A percentile compares a stretch with the other conserved stretches of the same genome.
These are phyloP conservation scores for Rauvolfia tetraphylla DNA, from an alignment of 257 asterid species.

Conservation along the genomic window DNA sequence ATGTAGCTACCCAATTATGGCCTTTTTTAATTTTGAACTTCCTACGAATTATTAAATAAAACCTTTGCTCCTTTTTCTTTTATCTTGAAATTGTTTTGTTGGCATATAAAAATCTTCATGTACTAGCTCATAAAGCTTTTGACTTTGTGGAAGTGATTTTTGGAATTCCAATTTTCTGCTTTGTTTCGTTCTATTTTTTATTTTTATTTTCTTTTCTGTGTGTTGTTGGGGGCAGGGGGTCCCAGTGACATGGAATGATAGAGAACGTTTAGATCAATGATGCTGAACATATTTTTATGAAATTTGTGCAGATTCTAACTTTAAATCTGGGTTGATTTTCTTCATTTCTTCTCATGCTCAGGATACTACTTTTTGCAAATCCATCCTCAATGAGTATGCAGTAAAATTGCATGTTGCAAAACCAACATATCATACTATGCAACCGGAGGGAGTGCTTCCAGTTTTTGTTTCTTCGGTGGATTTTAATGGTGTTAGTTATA, in stretches of 20 bases:
- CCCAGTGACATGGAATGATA: neutral
- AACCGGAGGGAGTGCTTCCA: slow-evolving; percentile 24
- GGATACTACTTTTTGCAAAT: slow-evolving; percentile 53
- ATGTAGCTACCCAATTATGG: neutral
- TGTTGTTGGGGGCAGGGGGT: no score
- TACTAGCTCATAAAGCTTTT: neutral
- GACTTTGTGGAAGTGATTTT: neutral
- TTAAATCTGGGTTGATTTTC: neutral
- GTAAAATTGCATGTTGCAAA: slow-evolving; percentile 28
- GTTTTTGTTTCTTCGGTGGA: slow-evolving; percentile 37
- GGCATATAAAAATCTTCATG: neutral
- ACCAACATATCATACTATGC: slow-evolving; percentile 40
- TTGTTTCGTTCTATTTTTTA: no score
- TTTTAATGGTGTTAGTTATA: slow-evolving; percentile 37
- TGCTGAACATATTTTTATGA: neutral
- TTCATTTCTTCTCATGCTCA: slow-evolving; percentile 7
- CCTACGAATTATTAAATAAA: neutral
- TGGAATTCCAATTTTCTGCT: no score
- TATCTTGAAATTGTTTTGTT: neutral
- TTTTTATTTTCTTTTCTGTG: no score
- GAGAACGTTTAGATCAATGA: neutral
- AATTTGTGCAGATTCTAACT: neutral
- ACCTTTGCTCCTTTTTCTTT: neutral
- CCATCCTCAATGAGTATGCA: slow-evolving; percentile 48
- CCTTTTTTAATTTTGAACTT: neutral